Evolutionary conservation across 208 protist species (phyloP).

Genomic region (Angomonas desouzai): DNA sequence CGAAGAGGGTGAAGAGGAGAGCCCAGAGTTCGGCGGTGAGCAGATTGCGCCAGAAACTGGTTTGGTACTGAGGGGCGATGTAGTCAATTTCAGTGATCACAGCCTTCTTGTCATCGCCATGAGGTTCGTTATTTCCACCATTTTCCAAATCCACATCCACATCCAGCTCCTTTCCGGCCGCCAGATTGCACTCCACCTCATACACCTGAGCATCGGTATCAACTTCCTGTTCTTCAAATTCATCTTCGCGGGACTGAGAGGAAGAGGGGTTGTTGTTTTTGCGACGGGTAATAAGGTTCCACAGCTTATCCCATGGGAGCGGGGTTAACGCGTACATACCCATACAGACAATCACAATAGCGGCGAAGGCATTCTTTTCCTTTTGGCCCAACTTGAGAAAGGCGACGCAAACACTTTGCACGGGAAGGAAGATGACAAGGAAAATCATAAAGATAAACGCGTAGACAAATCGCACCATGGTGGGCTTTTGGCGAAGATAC

Average conservation of each 20-base stretch:
- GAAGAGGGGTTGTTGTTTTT: slow-evolving; percentile 24
- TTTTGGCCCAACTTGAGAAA: slow-evolving; percentile 15
- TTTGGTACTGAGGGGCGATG: slow-evolving; percentile 53
- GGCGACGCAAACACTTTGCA: slow-evolving; percentile 2
- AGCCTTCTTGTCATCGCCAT: background rate
- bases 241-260: slow-evolving; percentile 20
- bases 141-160: background rate
- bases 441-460: slow-evolving; percentile 21
- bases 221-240: background rate
- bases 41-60: slow-evolving; percentile 21
- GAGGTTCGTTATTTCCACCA: background rate
- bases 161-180: background rate
- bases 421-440: slow-evolving; percentile 10
- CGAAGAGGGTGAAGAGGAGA: slow-evolving; percentile 21
- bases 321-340: slow-evolving; percentile 11
- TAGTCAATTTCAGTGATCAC: slow-evolving; percentile 40
- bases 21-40: slow-evolving; percentile 17
- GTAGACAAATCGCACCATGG: slow-evolving; percentile 28
- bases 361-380: slow-evolving; percentile 24
- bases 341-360: slow-evolving; percentile 2
- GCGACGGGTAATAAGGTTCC: too few relatives aligned
- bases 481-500: slow-evolving; percentile 32
- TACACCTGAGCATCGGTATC: background rate
- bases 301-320: slow-evolving; percentile 16
- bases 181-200: background rate